phyloP scores from a whole-genome alignment of 1,284 basidiomycete species.

The Fomitiporia mediterranea region DNA sequence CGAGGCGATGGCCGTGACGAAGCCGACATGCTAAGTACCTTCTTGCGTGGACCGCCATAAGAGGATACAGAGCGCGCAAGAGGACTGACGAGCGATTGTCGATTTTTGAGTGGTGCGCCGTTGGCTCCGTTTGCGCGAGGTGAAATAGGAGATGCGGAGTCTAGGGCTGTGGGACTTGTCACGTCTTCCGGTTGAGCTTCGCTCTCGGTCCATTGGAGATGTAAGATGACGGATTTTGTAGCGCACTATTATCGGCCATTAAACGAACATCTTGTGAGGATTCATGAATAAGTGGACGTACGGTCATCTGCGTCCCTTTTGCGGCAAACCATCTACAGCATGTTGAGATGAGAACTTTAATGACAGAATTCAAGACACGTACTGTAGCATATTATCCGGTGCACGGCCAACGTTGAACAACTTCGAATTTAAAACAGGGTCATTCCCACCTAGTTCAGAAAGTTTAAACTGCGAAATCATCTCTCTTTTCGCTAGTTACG shows the following conservation, averaged over 20 bases:
- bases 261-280: not conserved
- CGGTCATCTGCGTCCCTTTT: slow-evolving; percentile 86
- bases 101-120: slow-evolving; percentile 31
- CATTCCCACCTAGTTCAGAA: slow-evolving; percentile 67
- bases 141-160: slow-evolving; percentile 22
- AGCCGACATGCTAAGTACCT: slow-evolving; percentile 18
- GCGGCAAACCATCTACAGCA: slow-evolving; percentile 77
- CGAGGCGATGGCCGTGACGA: slow-evolving; percentile 9
- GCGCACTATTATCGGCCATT: slow-evolving; percentile 57
- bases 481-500: slow-evolving; percentile 54
- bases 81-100: slow-evolving; percentile 6
- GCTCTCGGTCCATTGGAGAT: slow-evolving; percentile 82
- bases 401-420: slow-evolving; percentile 72
- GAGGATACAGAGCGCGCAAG: slow-evolving; percentile 23
- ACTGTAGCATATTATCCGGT: slow-evolving; percentile 81
- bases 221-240: slow-evolving; percentile 82
- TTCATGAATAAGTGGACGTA: slow-evolving; percentile 32
- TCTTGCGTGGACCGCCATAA: slow-evolving; percentile 9
- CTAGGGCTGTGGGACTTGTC: slow-evolving; percentile 16
- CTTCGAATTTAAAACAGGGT: slow-evolving; percentile 59
- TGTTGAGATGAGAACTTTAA: slow-evolving; percentile 8
- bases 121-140: slow-evolving; percentile 38
- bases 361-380: slow-evolving; percentile 28
- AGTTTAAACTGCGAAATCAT: slow-evolving; percentile 91
- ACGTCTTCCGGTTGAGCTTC: slow-evolving; percentile 34